Evolutionary conservation across 345 rosid species (phyloP).

Genomic region (Eucalyptus grandis): DNA sequence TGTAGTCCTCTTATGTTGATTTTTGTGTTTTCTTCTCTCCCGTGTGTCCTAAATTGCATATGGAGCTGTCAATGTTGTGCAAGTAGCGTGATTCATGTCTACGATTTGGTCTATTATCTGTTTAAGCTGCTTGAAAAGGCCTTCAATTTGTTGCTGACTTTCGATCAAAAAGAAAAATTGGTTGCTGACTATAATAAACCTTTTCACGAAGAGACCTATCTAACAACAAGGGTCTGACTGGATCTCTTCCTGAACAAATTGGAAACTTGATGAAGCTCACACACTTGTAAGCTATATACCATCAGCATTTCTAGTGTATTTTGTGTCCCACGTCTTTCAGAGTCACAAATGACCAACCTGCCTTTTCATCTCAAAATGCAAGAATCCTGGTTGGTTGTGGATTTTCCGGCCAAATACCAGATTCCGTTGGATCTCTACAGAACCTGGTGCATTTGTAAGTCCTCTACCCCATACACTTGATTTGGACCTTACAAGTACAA

Average conservation of each 20-base stretch:
- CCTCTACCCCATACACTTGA: background rate
- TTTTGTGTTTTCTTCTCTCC: background rate
- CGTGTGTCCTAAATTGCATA: background rate
- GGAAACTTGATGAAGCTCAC: slow-evolving; percentile 45
- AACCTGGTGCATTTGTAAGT: slow-evolving; percentile 49
- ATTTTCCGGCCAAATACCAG: slow-evolving; percentile 70
- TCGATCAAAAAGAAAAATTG: background rate
- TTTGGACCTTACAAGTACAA: background rate
- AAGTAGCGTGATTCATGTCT: background rate
- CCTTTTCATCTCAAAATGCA: background rate
- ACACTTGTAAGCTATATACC: slow-evolving; percentile 42
- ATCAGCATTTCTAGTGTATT: background rate
- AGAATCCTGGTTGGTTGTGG: slow-evolving; percentile 76
- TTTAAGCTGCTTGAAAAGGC: background rate
- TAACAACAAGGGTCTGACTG: slow-evolving; percentile 40
- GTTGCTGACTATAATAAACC: background rate
- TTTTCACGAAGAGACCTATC: slow-evolving; percentile 70
- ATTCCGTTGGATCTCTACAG: slow-evolving; percentile 40
- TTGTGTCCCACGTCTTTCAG: background rate
- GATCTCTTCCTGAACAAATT: slow-evolving; percentile 60
- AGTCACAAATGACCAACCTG: background rate
- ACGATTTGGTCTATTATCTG: background rate
- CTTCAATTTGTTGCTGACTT: background rate
- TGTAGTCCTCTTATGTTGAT: background rate
- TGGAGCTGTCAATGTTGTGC: background rate